Percentiles rank a stretch among this genome's conserved stretches.
These are phyloP conservation scores for Agaricus sinodeliciosus DNA, from an alignment of 768 basidiomycete species.

Conservation along the genomic window DNA sequence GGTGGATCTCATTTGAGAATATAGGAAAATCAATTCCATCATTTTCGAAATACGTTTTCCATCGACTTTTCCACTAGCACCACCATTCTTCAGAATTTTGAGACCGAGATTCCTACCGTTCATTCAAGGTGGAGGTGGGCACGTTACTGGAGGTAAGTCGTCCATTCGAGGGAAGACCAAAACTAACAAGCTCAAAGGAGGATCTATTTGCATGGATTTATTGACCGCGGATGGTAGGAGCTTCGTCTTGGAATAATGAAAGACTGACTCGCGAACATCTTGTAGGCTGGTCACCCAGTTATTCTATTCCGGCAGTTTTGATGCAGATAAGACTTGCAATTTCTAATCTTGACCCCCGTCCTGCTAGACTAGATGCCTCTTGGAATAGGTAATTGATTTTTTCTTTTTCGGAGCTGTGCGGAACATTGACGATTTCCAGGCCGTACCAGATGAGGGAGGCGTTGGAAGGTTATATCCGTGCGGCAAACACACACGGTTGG, in stretches of 20 bases:
- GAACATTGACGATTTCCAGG: constrained; percentile 18
- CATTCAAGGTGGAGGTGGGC: constrained; percentile 63
- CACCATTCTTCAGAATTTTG: constrained; percentile 73
- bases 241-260: background rate
- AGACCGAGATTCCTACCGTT: constrained; percentile 70
- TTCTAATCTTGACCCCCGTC: constrained; percentile 57
- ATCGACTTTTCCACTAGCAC: constrained; percentile 56
- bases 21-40: constrained; percentile 53
- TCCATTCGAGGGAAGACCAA: background rate
- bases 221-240: constrained; percentile 53
- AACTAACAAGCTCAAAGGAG: constrained; percentile 32
- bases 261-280: background rate
- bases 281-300: constrained; percentile 62
- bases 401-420: background rate
- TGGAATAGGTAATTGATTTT: constrained; percentile 38
- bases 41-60: constrained; percentile 72
- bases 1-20: background rate
- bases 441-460: constrained; percentile 52
- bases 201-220: constrained; percentile 72
- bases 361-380: constrained; percentile 43
- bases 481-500: constrained; percentile 62
- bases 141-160: constrained; percentile 50
- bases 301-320: constrained; percentile 47
- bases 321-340: constrained; percentile 67
- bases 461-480: constrained; percentile 56